phyloP scores from a whole-genome alignment of 129 eudicot genomes.

The Gnaphalium uliginosum region DNA sequence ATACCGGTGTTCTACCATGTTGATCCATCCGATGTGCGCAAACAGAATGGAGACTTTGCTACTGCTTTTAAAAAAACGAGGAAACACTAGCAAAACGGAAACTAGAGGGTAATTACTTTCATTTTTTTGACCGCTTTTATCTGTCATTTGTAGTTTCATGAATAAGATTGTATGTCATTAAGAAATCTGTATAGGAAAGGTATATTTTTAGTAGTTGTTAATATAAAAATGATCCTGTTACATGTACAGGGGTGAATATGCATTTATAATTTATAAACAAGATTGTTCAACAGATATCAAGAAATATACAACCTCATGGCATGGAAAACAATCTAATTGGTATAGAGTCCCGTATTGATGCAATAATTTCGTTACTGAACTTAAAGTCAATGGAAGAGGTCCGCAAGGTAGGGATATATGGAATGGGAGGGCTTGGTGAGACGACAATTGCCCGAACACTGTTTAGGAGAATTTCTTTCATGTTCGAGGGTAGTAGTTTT shows the following conservation, averaged over 20 bases:
- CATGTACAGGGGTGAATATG: not conserved
- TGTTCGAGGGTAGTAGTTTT: not conserved
- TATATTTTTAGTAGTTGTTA: not conserved
- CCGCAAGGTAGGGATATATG: not conserved
- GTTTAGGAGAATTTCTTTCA: not conserved
- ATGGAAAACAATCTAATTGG: not conserved
- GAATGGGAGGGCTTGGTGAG: not conserved
- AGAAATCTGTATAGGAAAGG: no score
- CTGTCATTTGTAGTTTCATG: no score
- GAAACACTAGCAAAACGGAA: no score
- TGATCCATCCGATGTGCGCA: slow-evolving; percentile 1
- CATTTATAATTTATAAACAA: not conserved
- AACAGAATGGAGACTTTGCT: not conserved
- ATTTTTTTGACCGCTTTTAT: not conserved
- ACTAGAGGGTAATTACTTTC: not conserved
- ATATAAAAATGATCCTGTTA: not conserved
- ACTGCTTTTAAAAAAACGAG: not conserved
- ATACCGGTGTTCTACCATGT: not conserved
- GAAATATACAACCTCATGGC: not conserved
- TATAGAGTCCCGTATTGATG: not conserved
- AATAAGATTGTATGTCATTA: no score
- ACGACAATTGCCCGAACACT: not conserved
- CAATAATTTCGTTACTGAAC: not conserved
- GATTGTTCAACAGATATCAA: not conserved
- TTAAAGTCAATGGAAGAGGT: not conserved